Conservation (phyloP, 2,329 filamentous ascomycete species). For the Graphiopsis chlorocephala region DNA sequence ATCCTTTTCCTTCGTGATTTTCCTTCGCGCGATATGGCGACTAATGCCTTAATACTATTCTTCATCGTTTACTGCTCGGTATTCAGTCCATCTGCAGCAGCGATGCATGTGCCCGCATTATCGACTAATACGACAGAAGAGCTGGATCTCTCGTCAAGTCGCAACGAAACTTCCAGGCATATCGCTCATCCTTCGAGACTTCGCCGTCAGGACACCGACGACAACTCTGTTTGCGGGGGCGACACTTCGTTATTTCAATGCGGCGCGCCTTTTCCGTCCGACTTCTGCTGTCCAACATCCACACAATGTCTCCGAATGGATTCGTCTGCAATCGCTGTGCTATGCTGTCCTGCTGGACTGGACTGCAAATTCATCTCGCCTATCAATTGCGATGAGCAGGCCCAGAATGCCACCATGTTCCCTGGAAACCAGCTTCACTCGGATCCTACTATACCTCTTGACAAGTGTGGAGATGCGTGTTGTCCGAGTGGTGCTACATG, state of each 20-base stretch:
- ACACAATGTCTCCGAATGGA: constrained; percentile 58
- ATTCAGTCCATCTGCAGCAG: background rate
- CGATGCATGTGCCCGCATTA: background rate
- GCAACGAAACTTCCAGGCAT: background rate
- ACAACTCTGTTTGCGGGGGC: constrained; percentile 48
- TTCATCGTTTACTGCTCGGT: background rate
- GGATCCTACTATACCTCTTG: constrained; percentile 55
- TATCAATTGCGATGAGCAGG: constrained; percentile 61
- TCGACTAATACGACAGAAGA: background rate
- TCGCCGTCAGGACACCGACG: background rate
- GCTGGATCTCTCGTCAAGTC: background rate
- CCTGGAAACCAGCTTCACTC: constrained; percentile 65
- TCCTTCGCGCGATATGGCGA: background rate
- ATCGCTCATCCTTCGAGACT: background rate
- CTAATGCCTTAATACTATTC: background rate
- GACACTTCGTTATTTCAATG: constrained; percentile 52
- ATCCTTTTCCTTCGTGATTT: background rate
- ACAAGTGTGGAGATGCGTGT: constrained; percentile 59
- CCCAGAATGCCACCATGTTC: constrained; percentile 58
- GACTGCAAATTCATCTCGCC: constrained; percentile 62
- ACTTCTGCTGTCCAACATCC: constrained; percentile 63
- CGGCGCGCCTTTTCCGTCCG: constrained; percentile 53
- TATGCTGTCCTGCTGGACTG: constrained; percentile 64
- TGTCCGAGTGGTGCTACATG: constrained; percentile 74
- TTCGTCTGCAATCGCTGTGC: constrained; percentile 61